These are phyloP conservation scores for Chalciporus pseudorubinellus DNA, from an alignment of 768 basidiomycete genomes.

Conservation along the genomic window DNA sequence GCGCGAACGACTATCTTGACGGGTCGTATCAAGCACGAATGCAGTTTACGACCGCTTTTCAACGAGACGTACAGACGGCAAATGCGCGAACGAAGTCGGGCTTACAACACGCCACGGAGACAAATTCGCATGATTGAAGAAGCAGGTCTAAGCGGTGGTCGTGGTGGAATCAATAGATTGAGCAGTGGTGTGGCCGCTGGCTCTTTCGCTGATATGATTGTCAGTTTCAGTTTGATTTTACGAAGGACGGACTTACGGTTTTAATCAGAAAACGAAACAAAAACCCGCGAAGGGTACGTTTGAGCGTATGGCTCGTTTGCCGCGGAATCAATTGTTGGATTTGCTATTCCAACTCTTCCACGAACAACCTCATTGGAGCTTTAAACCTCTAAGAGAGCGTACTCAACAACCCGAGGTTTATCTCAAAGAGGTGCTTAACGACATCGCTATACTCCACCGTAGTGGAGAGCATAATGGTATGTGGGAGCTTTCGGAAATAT, in stretches of 20 bases:
- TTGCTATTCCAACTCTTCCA: conserved; percentile 76
- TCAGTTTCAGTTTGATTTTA: conserved; percentile 37
- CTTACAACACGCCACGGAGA: conserved; percentile 63
- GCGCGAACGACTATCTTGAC: conserved; percentile 78
- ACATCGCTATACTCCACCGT: conserved; percentile 74
- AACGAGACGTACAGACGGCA: conserved; percentile 66
- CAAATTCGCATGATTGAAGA: conserved; percentile 77
- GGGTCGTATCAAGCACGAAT: conserved; percentile 79
- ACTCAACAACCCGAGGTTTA: conserved; percentile 87
- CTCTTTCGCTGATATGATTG: conserved; percentile 65
- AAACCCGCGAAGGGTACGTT: conserved; percentile 69
- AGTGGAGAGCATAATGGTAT: conserved; percentile 78
- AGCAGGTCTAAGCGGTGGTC: conserved; percentile 61
- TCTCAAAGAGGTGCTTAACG: conserved; percentile 77
- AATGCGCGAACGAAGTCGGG: conserved; percentile 63
- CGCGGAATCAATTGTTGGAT: conserved; percentile 84
- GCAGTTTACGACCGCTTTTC: conserved; percentile 67
- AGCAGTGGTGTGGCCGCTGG: conserved; percentile 67
- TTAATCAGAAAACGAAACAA: conserved; percentile 54
- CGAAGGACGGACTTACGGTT: conserved; percentile 5
- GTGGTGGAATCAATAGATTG: conserved; percentile 73
- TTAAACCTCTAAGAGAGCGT: conserved; percentile 71
- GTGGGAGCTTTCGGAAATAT: conserved; percentile 78
- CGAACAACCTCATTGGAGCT: conserved; percentile 78
- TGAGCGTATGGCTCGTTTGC: conserved; percentile 91